These are phyloP conservation scores for Beauveria varroae DNA, from an alignment of 2,329 filamentous ascomycete species.

Conservation along the genomic window DNA sequence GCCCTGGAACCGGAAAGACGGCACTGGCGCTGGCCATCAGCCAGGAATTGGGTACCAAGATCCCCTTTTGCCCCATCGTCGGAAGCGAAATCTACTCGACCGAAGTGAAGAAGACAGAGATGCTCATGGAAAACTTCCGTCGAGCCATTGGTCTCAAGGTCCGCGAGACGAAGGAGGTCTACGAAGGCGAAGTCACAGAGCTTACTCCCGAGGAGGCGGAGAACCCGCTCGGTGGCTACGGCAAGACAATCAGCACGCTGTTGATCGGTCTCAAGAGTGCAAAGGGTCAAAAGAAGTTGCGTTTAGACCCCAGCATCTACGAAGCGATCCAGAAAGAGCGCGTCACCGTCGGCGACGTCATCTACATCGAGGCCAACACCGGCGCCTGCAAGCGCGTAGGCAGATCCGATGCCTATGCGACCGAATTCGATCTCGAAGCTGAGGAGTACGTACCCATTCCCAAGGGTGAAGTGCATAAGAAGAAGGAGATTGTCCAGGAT, in stretches of 20 bases:
- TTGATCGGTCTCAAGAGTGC: constrained; percentile 92
- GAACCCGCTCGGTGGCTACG: constrained; percentile 93
- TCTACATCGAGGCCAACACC: constrained; percentile 99
- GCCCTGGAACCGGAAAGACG: constrained; percentile 94
- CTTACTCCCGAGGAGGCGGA: constrained; percentile 96
- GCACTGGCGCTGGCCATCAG: constrained; percentile 91
- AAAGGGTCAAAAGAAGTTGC: constrained; percentile 94
- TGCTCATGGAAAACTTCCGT: constrained; percentile 98
- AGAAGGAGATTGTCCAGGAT: constrained; percentile 99
- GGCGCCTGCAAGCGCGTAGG: constrained; percentile 96
- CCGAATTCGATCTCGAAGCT: constrained; percentile 96
- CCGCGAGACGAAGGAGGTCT: constrained; percentile 97
- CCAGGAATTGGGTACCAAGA: constrained; percentile 95
- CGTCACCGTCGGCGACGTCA: constrained; percentile 91
- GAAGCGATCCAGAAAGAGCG: constrained; percentile 98
- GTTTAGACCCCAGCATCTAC: constrained; percentile 95
- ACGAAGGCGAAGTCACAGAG: constrained; percentile 97
- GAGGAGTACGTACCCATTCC: constrained; percentile 98
- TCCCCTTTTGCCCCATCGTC: constrained; percentile 96
- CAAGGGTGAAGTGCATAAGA: constrained; percentile 99
- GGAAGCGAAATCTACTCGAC: constrained; percentile 97
- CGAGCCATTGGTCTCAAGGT: constrained; percentile 94
- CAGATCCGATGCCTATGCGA: constrained; percentile 91
- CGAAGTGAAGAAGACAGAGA: constrained; percentile 98
- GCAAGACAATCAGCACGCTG: constrained; percentile 93